Evolutionary conservation across 176 grass and related monocot genomes (phyloP).

Genomic region (Poa pratensis): DNA sequence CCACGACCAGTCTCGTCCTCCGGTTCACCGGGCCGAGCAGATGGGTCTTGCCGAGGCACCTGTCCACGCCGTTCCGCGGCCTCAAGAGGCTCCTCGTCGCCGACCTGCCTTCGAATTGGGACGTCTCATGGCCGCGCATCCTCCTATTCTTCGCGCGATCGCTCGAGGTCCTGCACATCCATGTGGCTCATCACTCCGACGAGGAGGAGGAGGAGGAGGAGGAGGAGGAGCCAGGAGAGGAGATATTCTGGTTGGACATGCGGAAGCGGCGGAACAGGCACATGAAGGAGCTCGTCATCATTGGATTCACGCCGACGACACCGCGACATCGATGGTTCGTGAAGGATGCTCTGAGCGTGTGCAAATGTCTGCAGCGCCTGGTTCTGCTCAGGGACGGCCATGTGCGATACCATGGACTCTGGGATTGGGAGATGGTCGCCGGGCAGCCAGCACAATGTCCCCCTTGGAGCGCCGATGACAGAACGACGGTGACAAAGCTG

Average conservation of each 20-base stretch:
- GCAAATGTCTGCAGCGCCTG: background rate
- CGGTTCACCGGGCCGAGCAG: background rate
- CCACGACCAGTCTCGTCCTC: background rate
- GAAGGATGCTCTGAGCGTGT: background rate
- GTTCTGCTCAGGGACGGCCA: conserved; percentile 6
- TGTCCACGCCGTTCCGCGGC: background rate
- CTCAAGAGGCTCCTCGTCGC: conserved; percentile 8
- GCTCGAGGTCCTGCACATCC: background rate
- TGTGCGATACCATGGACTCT: background rate
- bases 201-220: no score
- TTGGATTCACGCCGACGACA: background rate
- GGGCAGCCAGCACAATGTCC: background rate
- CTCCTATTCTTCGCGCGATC: background rate
- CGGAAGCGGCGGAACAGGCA: background rate
- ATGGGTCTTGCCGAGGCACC: background rate
- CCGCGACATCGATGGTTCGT: background rate
- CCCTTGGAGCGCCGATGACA: background rate
- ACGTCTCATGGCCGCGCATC: background rate
- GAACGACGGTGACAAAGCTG: background rate
- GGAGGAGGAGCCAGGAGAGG: background rate
- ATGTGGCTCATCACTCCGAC: background rate
- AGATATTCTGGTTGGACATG: background rate
- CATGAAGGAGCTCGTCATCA: background rate
- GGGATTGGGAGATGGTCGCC: background rate
- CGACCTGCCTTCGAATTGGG: background rate